Base-by-base conservation (phyloP, 371 early-diverging fungal species). In the Polyrhizophydium stewartii region DNA sequence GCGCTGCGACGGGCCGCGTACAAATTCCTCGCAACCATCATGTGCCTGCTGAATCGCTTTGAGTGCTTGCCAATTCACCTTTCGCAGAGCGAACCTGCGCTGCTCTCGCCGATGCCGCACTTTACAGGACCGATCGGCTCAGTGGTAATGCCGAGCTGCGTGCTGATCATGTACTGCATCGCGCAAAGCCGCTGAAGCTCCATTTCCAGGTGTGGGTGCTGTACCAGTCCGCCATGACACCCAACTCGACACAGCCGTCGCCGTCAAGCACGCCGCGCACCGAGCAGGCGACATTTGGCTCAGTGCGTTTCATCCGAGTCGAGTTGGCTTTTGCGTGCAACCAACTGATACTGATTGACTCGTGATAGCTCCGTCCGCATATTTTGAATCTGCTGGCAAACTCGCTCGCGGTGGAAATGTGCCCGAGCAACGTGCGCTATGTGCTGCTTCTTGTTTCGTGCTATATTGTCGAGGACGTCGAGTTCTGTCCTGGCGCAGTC, bases 401-500 rank as follows among this genome's bases (percentile, higher is more conserved):
- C 51, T 86, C 89, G 2, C 71, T 90, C 21, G 73, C 79, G 27
- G 83, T 86, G 2, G 92, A 92, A 59, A 78, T 79, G 0, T 81
- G 80, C 0, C 79, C 89, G 0, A 77, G 78, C 61, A 92, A 92
- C 62, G 71, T 84, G 67, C 77, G 88, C 46, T 85, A 85, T 51
- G 60, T 87, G 21, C 72, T 90, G 7, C 86, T 89, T 66, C 65
- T 90, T 12, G 81, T 89, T 50, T 78, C 84, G 46, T 86, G 85
- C n/a, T 90, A 88, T 65, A 86, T 85, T 0, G 77, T 83, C 37
- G 89, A 92, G 61, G 90, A 92, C 70, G 88, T 85, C 7, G 79
- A 84, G 0, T 87, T 87, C 50, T 87, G 89, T 58, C 89, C 89
- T 10, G 87, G 89, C 1, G 68, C 88, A 21, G 86, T 86, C 24